Conservation (phyloP, 2,329 filamentous ascomycete species). For the Ceratocystis smalleyi region DNA sequence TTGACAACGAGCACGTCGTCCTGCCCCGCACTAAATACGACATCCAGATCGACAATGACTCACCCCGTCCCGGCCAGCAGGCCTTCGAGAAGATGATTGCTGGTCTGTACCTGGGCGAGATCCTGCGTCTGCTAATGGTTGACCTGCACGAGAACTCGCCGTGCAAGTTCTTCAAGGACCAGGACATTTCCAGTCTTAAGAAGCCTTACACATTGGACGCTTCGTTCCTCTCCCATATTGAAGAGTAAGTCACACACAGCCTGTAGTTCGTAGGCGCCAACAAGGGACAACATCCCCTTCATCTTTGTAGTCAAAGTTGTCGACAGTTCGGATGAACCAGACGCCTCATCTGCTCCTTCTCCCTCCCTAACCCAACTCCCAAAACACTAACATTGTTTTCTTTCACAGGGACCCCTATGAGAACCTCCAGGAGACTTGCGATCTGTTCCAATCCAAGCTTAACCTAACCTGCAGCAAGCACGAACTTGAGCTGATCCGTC, state of each 20-base stretch:
- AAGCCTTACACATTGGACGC: conserved; percentile 83
- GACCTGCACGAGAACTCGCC: conserved; percentile 70
- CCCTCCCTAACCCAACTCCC: neutral
- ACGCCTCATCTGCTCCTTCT: neutral
- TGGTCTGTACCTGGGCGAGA: conserved; percentile 83
- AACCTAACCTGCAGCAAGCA: conserved; percentile 53
- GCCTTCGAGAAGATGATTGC: conserved; percentile 98
- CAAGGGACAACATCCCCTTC: neutral
- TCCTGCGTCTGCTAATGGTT: conserved; percentile 75
- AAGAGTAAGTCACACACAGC: conserved; percentile 44
- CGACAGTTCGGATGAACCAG: neutral
- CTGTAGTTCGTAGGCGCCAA: neutral
- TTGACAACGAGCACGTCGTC: conserved; percentile 84
- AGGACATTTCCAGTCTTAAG: conserved; percentile 65
- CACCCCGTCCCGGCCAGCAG: conserved; percentile 83
- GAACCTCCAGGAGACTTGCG: conserved; percentile 78
- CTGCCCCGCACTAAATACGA: conserved; percentile 79
- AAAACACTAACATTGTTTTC: neutral
- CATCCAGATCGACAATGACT: conserved; percentile 73
- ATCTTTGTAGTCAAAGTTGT: neutral
- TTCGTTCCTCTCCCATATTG: conserved; percentile 82
- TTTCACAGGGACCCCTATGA: conserved; percentile 69
- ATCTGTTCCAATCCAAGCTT: conserved; percentile 66
- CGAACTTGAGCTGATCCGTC: conserved; percentile 79
- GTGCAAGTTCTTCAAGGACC: conserved; percentile 62